Percentiles rank a stretch among this genome's conserved stretches.
These are phyloP conservation scores for Pisolithus sp. DNA, from an alignment of 768 basidiomycete genomes.

Conservation along the genomic window DNA sequence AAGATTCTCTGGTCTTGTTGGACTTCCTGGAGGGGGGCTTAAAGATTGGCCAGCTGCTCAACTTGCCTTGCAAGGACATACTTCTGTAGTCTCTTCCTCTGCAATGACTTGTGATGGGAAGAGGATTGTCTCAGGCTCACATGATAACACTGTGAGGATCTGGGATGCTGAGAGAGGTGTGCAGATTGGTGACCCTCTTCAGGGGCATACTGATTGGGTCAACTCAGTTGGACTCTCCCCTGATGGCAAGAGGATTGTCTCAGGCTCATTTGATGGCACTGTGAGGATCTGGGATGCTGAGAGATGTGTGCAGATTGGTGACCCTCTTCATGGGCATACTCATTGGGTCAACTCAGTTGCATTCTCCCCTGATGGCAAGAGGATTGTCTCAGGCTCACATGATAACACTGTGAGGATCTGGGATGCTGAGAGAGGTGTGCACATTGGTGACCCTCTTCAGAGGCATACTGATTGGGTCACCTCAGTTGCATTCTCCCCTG, in stretches of 20 bases:
- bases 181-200: no score
- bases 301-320: no score
- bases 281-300: no score
- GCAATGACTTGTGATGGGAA: background rate
- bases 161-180: background rate
- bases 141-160: background rate
- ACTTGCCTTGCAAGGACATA: background rate
- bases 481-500: background rate
- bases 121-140: background rate
- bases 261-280: no score
- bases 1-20: background rate
- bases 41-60: background rate
- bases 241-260: no score
- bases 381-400: background rate
- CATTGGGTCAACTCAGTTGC: background rate
- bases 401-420: background rate
- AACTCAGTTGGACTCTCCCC: no score
- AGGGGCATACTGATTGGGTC: no score
- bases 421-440: background rate
- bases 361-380: background rate
- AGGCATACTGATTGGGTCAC: no score
- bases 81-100: background rate
- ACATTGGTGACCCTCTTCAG: background rate
- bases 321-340: background rate
- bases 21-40: background rate